Evolutionary conservation across 306 rosid species (phyloP).

Genomic region (Luffa acutangula): DNA sequence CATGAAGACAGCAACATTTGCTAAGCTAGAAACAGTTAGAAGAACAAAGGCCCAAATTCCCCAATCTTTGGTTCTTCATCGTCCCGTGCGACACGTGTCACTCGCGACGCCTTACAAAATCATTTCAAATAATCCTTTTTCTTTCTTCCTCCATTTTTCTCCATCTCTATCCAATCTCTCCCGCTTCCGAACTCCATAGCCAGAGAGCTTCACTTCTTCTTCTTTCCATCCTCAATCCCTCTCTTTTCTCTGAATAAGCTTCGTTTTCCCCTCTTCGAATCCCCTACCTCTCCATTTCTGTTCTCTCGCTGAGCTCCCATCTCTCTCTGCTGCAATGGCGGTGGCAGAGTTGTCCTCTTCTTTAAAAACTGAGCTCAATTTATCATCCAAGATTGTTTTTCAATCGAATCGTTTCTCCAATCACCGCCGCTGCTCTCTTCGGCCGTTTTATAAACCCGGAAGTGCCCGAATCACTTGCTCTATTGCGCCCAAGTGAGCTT

Average conservation of each 20-base stretch:
- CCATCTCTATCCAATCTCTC: background rate
- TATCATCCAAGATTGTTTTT: constrained; percentile 38
- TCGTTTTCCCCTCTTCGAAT: background rate
- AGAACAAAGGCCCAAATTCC: background rate
- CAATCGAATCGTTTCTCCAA: constrained; percentile 29
- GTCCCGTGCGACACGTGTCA: constrained; percentile 49
- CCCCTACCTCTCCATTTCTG: background rate
- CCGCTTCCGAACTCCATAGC: constrained; percentile 1
- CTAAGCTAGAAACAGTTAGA: background rate
- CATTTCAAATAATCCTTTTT: constrained; percentile 24
- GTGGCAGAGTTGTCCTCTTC: constrained; percentile 47
- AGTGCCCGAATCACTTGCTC: constrained; percentile 51
- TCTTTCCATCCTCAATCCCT: background rate
- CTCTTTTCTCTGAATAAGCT: background rate
- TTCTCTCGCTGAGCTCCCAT: background rate
- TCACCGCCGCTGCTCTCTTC: constrained; percentile 25
- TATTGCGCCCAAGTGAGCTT: constrained; percentile 61
- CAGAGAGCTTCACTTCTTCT: background rate
- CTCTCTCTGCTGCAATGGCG: constrained; percentile 52
- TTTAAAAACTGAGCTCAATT: constrained; percentile 29
- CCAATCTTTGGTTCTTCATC: background rate
- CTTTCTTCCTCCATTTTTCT: background rate
- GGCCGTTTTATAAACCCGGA: constrained; percentile 24
- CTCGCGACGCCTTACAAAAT: constrained; percentile 38
- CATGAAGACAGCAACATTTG: background rate